phyloP scores from a whole-genome alignment of 768 basidiomycete genomes.

The Candolleomyces efflorescens region DNA sequence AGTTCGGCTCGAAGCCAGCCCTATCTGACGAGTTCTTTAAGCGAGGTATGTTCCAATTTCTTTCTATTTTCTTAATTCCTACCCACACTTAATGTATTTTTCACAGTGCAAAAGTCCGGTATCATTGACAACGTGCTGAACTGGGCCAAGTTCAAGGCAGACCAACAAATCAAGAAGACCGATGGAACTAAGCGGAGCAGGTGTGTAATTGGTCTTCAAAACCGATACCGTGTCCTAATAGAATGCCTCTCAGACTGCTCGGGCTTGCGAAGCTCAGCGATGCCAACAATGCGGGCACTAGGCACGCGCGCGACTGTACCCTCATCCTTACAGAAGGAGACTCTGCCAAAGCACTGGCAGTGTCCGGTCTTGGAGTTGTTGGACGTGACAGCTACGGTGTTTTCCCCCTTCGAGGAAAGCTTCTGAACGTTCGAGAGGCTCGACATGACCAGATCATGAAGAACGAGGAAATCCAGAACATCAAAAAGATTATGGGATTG shows the following conservation, averaged over 20 bases:
- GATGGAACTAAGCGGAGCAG: conserved; percentile 88
- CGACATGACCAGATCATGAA: conserved; percentile 96
- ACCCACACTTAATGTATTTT: conserved; percentile 1
- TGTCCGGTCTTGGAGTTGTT: conserved; percentile 91
- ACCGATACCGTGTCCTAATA: not conserved
- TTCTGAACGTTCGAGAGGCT: conserved; percentile 96
- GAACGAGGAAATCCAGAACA: conserved; percentile 94
- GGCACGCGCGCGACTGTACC: conserved; percentile 76
- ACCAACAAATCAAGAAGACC: conserved; percentile 93
- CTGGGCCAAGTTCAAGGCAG: conserved; percentile 97
- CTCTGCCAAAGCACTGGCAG: conserved; percentile 94
- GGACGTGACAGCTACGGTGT: conserved; percentile 97
- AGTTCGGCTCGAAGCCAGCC: conserved; percentile 85
- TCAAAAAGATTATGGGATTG: conserved; percentile 97
- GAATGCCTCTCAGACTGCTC: conserved; percentile 54
- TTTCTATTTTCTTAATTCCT: not conserved
- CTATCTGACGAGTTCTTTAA: conserved; percentile 94
- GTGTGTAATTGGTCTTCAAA: conserved; percentile 33
- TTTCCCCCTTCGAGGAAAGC: conserved; percentile 94
- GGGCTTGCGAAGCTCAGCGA: conserved; percentile 94
- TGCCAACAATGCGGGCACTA: conserved; percentile 95
- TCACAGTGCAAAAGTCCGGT: conserved; percentile 76
- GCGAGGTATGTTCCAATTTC: conserved; percentile 59
- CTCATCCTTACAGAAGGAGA: conserved; percentile 98
- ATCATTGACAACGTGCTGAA: conserved; percentile 90